Conservation (phyloP, 352 stramenopile species). For the Halophytophthora polymorphica region DNA sequence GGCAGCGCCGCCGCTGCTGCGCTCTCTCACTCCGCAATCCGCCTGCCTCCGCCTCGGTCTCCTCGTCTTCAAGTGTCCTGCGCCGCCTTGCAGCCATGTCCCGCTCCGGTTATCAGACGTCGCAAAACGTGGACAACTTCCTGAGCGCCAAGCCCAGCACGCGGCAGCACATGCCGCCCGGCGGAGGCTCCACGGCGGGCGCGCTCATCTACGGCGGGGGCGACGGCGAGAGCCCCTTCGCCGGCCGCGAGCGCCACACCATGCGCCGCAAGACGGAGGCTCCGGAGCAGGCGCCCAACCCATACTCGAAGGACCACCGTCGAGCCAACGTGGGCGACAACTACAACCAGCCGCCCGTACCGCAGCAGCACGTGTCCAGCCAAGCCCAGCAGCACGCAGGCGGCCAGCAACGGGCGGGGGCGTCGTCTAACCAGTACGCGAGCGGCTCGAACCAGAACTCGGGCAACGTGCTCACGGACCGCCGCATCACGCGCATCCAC, state of each 20-base stretch:
- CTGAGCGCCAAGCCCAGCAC: conserved; percentile 74
- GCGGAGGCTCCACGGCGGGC: conserved; percentile 65
- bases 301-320: conserved; percentile 41
- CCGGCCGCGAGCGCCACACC: conserved; percentile 41
- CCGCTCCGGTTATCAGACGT: conserved; percentile 53
- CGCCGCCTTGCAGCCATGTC: conserved; percentile 35
- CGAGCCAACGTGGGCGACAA: conserved; percentile 19
- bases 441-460: conserved; percentile 83
- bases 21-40: conserved; percentile 32
- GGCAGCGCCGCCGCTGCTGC: background rate
- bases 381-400: background rate
- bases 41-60: conserved; percentile 6
- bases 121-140: conserved; percentile 82
- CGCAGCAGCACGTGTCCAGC: conserved; percentile 17
- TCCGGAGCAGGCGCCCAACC: conserved; percentile 47
- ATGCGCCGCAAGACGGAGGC: conserved; percentile 45
- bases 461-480: conserved; percentile 89
- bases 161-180: conserved; percentile 63
- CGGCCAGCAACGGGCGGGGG: background rate
- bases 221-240: conserved; percentile 44
- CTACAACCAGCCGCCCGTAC: conserved; percentile 14
- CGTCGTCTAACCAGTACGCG: conserved; percentile 80
- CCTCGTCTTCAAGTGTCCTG: conserved; percentile 1
- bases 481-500: conserved; percentile 88
- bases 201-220: conserved; percentile 76